A percentile compares a stretch with the other conserved stretches of the same genome.
Evolutionary conservation across 805 yeast genomes (phyloP).

Genomic region (Debaryomyces castellii): DNA sequence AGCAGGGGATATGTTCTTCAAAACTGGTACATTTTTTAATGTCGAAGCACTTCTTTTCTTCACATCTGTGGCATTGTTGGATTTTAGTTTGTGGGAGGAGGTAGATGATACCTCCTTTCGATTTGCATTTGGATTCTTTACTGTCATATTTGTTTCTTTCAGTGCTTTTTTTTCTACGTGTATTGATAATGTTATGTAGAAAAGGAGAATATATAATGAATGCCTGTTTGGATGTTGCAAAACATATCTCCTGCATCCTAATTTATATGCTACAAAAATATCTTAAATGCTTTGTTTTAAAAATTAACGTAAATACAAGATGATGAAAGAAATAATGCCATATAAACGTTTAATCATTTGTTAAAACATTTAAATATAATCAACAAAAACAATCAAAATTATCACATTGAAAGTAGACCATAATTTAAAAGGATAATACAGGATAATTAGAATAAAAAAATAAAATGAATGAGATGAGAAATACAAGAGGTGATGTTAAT

Average conservation of each 20-base stretch:
- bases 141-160: too few relatives aligned
- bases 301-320: conserved; percentile 1
- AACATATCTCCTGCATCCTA: background rate
- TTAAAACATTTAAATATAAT: background rate
- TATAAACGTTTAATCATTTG: conserved; percentile 3
- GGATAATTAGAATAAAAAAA: conserved; percentile 10
- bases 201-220: too few relatives aligned
- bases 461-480: conserved; percentile 9
- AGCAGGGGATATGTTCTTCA: too few relatives aligned
- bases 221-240: background rate
- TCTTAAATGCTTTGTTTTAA: background rate
- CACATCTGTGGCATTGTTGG: background rate
- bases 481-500: background rate
- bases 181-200: too few relatives aligned
- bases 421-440: conserved; percentile 6
- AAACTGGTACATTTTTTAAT: background rate
- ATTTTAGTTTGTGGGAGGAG: background rate
- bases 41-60: background rate
- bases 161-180: too few relatives aligned
- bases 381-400: conserved; percentile 1
- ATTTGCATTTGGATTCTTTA: background rate
- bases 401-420: conserved; percentile 1
- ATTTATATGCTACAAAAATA: background rate
- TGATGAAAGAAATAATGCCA: conserved; percentile 2
- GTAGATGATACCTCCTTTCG: background rate